Evolutionary conservation across 2,329 filamentous ascomycete genomes (phyloP).

Genomic region (Blastomyces percursus): DNA sequence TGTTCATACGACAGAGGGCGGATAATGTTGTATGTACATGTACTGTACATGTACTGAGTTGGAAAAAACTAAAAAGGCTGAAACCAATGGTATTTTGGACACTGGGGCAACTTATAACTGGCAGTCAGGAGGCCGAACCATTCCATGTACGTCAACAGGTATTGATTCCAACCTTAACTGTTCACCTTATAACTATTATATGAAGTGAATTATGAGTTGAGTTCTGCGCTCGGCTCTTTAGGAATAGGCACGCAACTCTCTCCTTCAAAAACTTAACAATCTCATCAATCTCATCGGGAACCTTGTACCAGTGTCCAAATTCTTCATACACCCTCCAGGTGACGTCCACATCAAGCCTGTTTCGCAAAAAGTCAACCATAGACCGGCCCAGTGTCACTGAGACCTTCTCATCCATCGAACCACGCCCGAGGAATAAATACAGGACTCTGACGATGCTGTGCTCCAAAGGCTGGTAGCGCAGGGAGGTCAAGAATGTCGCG

Average conservation of each 20-base stretch:
- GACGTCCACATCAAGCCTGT: constrained; percentile 18
- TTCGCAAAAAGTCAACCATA: constrained; percentile 21
- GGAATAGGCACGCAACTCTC: constrained; percentile 13
- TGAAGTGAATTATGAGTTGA: neutral
- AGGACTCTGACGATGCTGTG: constrained; percentile 22
- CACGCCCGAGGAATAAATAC: constrained; percentile 40
- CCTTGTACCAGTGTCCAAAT: constrained; percentile 40
- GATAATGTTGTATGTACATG: neutral
- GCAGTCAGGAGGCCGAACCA: too few species aligned
- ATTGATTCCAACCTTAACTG: neutral
- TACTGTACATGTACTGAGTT: neutral
- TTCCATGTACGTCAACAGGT: too few species aligned
- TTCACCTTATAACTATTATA: neutral
- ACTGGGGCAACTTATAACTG: too few species aligned
- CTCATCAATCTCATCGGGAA: constrained; percentile 41
- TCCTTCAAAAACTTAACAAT: constrained; percentile 26
- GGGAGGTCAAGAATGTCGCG: constrained; percentile 26
- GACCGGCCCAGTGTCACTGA: constrained; percentile 23
- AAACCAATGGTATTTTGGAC: neutral
- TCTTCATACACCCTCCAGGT: constrained; percentile 33
- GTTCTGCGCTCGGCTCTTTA: neutral
- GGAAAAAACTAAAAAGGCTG: neutral
- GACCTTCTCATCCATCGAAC: constrained; percentile 32
- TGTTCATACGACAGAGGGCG: neutral
- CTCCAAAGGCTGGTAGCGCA: constrained; percentile 5